These are phyloP conservation scores for Apiospora sp. DNA, from an alignment of 2,329 filamentous ascomycete genomes.

Conservation along the genomic window DNA sequence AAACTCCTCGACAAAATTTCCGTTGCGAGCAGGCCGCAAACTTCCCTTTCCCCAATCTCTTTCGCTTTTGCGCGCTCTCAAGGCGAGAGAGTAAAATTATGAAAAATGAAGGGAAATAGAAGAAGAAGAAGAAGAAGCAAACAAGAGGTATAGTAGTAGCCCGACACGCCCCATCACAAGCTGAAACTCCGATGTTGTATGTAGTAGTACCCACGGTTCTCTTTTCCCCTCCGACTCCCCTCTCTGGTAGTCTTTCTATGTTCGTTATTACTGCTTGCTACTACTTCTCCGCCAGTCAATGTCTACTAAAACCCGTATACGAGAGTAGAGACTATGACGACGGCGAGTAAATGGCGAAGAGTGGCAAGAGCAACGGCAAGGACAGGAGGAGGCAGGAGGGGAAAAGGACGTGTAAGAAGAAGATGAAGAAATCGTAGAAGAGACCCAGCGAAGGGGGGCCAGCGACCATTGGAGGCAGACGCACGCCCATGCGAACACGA, in stretches of 20 bases:
- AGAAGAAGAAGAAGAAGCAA: background rate
- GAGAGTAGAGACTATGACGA: background rate
- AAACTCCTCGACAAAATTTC: background rate
- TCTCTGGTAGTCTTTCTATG: background rate
- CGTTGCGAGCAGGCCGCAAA: background rate
- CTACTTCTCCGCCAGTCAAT: background rate
- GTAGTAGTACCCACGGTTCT: background rate
- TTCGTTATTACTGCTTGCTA: background rate
- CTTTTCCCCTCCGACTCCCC: background rate
- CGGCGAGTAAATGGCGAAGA: background rate
- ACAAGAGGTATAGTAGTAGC: background rate
- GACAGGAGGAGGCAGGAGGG: background rate
- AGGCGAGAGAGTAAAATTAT: background rate
- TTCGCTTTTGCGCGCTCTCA: background rate
- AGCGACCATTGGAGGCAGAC: background rate
- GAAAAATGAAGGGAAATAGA: background rate
- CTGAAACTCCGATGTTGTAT: slow-evolving; percentile 9
- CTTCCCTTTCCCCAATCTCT: background rate
- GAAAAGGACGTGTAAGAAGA: background rate
- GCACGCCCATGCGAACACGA: background rate
- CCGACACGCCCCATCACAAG: background rate
- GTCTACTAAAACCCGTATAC: background rate
- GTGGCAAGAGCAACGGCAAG: background rate
- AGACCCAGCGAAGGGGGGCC: background rate
- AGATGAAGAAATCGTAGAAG: background rate